These are phyloP conservation scores for Candida berthetii DNA, from an alignment of 805 yeast species.

Conservation along the genomic window DNA sequence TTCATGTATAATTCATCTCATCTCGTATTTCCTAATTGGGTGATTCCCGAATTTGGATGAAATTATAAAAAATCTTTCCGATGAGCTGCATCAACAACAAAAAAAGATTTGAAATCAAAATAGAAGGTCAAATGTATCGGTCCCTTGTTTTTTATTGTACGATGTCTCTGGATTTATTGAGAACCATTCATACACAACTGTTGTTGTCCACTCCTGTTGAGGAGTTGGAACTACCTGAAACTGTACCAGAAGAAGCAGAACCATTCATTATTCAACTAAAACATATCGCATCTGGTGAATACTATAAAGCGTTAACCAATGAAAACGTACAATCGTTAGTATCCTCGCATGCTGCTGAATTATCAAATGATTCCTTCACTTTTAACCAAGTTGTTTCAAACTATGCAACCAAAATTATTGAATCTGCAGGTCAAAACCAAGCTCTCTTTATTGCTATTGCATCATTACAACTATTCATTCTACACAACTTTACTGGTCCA, in stretches of 20 bases:
- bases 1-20: too few relatives aligned
- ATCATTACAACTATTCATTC: conserved; percentile 62
- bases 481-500: conserved; percentile 83
- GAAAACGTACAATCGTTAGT: conserved; percentile 2
- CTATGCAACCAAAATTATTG: not conserved
- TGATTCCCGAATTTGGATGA: not conserved
- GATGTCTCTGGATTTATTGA: not conserved
- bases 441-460: conserved; percentile 36
- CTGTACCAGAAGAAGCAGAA: conserved; percentile 8
- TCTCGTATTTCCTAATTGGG: not conserved
- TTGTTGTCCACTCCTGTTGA: conserved; percentile 7
- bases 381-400: conserved; percentile 6
- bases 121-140: too few relatives aligned
- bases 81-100: not conserved
- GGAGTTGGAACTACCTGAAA: conserved; percentile 3
- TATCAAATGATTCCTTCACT: conserved; percentile 1
- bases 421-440: conserved; percentile 4
- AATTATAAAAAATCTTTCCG: not conserved
- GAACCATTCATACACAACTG: conserved; percentile 6
- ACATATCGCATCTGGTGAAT: conserved; percentile 14
- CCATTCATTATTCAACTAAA: conserved; percentile 3
- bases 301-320: conserved; percentile 10
- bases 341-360: not conserved
- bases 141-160: not conserved
- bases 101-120: too few relatives aligned